phyloP scores from a whole-genome alignment of 2,329 filamentous ascomycete species.

The Microascus cirrosus region DNA sequence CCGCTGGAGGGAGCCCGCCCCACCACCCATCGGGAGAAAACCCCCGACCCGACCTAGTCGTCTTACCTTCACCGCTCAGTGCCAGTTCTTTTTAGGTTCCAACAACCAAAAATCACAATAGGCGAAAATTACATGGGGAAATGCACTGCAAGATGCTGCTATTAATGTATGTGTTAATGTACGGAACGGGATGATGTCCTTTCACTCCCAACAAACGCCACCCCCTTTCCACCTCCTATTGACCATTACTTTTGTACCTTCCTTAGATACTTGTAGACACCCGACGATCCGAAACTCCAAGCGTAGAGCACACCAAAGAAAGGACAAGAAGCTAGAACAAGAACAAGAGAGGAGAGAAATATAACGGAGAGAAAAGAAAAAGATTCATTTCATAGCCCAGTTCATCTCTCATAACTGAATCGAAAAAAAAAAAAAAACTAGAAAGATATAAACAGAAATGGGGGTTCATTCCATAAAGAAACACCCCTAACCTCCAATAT shows the following conservation, averaged over 20 bases:
- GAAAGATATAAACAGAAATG: slow-evolving; percentile 3
- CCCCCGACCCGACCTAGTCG: too few relatives aligned
- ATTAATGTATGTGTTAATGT: too few relatives aligned
- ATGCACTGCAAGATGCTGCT: too few relatives aligned
- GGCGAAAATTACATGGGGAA: too few relatives aligned
- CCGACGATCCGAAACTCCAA: not conserved
- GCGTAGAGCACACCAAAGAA: not conserved
- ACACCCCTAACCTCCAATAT: not conserved
- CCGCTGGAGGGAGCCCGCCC: too few relatives aligned
- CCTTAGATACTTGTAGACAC: not conserved
- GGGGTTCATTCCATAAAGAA: not conserved
- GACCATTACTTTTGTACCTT: not conserved
- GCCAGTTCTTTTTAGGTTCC: too few relatives aligned
- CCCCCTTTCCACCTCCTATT: not conserved
- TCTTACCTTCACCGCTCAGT: too few relatives aligned
- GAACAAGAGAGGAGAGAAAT: not conserved
- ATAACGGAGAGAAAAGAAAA: not conserved
- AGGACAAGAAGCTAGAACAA: not conserved
- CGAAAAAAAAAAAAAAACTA: not conserved
- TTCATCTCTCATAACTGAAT: not conserved
- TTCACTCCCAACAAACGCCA: too few relatives aligned
- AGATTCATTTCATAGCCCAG: not conserved
- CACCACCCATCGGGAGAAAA: too few relatives aligned
- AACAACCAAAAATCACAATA: too few relatives aligned
- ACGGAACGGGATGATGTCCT: not conserved